A percentile compares a stretch with the other conserved stretches of the same genome.
phyloP scores from a whole-genome alignment of 208 protist genomes.

The Crithidia expoeki region DNA sequence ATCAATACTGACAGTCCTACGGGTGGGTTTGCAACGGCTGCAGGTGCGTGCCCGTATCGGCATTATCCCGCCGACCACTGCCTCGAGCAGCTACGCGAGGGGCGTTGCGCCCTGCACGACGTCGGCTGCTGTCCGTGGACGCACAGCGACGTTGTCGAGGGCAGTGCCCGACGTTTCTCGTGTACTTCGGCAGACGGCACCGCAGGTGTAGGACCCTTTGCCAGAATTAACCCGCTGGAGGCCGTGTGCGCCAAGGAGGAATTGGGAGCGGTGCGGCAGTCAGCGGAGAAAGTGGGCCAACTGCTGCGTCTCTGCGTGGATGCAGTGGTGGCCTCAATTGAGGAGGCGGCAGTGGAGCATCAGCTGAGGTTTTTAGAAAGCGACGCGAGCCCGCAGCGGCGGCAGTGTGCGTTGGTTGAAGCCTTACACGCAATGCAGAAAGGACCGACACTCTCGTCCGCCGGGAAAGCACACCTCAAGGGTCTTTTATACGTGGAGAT shows the following conservation, averaged over 20 bases:
- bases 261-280: neutral
- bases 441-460: neutral
- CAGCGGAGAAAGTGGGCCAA: constrained; percentile 17
- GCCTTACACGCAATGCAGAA: neutral
- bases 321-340: constrained; percentile 19
- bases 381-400: neutral
- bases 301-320: constrained; percentile 28
- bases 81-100: constrained; percentile 41
- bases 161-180: neutral
- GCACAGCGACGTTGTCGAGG: constrained; percentile 34
- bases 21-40: neutral
- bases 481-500: neutral
- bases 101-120: constrained; percentile 35
- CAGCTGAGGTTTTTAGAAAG: neutral
- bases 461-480: neutral
- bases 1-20: no score
- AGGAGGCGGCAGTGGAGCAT: constrained; percentile 1
- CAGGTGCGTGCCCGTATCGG: constrained; percentile 35
- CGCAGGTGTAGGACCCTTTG: no score
- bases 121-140: constrained; percentile 59
- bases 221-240: neutral
- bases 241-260: neutral
- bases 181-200: no score
- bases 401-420: neutral
- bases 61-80: constrained; percentile 42